Evolutionary conservation across 2,329 filamentous ascomycete species (phyloP), one percentile per base, ranked within the genome.

Genomic region (Colletotrichum brevisporum): DNA sequence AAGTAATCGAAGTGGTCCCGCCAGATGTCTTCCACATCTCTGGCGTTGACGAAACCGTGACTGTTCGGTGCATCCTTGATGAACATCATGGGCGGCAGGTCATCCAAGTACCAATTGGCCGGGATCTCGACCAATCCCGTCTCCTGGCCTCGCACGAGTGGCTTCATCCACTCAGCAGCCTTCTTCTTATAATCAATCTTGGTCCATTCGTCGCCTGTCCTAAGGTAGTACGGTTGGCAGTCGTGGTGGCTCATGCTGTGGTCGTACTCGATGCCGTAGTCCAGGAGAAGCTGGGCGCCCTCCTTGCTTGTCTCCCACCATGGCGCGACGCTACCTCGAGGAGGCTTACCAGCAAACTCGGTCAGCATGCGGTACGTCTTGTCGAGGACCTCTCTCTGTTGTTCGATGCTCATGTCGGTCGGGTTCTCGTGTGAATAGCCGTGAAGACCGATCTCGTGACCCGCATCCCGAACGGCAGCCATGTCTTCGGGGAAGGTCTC

Each of bases 341-440:
- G 92, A 0, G 90, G 90, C 79, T 93, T 93, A 6, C 92, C 90
- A 48, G 74, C 75, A 47, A 95, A 92, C 0, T 91, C 88, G 0
- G 89, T 93, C 41, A 94, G 85, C 78, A 94, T 84, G 24, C 86
- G 86, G 76, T 90, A 93, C 18, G 91, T 93, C 79, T 93, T 93
- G 74, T 92, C 90, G 6, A 95, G 85, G 16, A 95, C 90, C 66
- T 92, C 91, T 15, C 86, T 86, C 77, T 95, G 92, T 79, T 95
- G 92, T 75, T 94, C 91, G 1, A 92, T 77, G 0, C 86, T 91
- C 91, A 94, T 93, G 65, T 90, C 87, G 0, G 83, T 84, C 0
- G 92, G 91, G 73, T 94, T 94, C 76, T 94, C 92, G 74, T 94
- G 91, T 0, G 86, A 89, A 79, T 94, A 94, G 5, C 91, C 92